Evolutionary conservation across 23 red algal species (phyloP).

Genomic region (Porphyridium purpureum): DNA sequence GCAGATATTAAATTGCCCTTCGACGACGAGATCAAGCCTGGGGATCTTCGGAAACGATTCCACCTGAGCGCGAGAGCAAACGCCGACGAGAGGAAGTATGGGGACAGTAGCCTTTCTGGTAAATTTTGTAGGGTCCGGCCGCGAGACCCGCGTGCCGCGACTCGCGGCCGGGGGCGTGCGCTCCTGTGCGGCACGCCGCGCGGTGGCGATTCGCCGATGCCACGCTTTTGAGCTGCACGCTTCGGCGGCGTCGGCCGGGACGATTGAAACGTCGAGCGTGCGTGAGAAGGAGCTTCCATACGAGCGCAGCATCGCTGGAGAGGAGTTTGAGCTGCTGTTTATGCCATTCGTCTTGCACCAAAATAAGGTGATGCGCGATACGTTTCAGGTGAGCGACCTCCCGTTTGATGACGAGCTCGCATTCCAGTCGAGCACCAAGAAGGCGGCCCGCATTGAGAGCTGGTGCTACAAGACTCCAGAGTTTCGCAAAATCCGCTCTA

Average conservation of each 20-base stretch:
- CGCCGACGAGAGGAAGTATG: too few relatives aligned
- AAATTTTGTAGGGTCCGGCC: too few relatives aligned
- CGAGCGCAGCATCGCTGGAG: conserved; percentile 25
- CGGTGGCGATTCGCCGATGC: too few relatives aligned
- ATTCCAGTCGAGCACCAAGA: conserved; percentile 12
- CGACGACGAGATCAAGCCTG: too few relatives aligned
- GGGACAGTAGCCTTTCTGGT: too few relatives aligned
- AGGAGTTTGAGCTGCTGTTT: conserved; percentile 36
- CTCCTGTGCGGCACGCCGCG: too few relatives aligned
- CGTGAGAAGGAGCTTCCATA: conserved; percentile 25
- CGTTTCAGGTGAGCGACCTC: conserved; percentile 15
- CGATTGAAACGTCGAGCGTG: neutral
- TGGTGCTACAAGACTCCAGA: conserved; percentile 24
- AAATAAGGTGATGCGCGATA: conserved; percentile 7
- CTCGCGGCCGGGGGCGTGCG: too few relatives aligned
- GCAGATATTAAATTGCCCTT: too few relatives aligned
- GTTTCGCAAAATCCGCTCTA: conserved; percentile 86
- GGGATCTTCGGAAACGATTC: too few relatives aligned
- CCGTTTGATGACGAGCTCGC: conserved; percentile 39
- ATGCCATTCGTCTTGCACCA: conserved; percentile 55
- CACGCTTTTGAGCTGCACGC: too few relatives aligned
- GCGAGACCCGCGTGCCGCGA: too few relatives aligned
- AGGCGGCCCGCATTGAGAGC: conserved; percentile 51
- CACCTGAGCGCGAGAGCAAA: too few relatives aligned
- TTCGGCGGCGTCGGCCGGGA: neutral